Conservation (phyloP, 202 grass and related monocot species). For the Hordeum pubiflorum region DNA sequence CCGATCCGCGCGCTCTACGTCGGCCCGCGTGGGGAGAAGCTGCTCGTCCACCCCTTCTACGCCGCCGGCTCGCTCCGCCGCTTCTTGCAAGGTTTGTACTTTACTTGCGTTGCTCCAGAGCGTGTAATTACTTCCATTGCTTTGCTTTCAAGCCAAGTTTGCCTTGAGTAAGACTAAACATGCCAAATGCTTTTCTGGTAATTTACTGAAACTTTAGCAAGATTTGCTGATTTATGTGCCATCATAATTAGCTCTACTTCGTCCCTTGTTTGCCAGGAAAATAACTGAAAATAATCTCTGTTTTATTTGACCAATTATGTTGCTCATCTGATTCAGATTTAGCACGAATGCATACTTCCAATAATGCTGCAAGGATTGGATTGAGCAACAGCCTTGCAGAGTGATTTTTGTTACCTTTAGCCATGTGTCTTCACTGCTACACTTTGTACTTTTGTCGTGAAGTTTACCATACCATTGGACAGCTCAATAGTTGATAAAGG, state of each 20-base stretch:
- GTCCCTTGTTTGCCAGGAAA: background rate
- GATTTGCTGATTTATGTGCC: background rate
- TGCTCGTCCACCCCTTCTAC: conserved; percentile 93
- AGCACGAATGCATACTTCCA: background rate
- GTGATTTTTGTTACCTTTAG: conserved; percentile 31
- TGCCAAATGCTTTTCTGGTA: background rate
- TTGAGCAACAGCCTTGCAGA: conserved; percentile 29
- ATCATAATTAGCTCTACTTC: background rate
- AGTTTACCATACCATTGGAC: conserved; percentile 16
- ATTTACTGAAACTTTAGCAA: no score
- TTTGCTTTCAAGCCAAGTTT: conserved; percentile 31
- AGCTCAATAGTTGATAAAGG: conserved; percentile 20
- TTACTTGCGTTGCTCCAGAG: background rate
- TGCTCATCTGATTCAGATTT: background rate
- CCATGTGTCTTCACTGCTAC: conserved; percentile 45
- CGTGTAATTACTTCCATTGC: background rate
- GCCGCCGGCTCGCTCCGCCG: conserved; percentile 72
- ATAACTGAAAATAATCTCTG: background rate
- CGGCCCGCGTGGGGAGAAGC: conserved; percentile 88
- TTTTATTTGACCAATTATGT: background rate
- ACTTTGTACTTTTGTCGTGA: conserved; percentile 24
- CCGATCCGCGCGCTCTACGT: conserved; percentile 82
- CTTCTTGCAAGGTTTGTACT: conserved; percentile 57
- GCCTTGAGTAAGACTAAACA: conserved; percentile 12
- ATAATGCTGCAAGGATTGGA: conserved; percentile 24